Percentiles rank a stretch among this genome's conserved stretches.
phyloP scores from a whole-genome alignment of 2,329 filamentous ascomycete genomes.

The Hypoxylon sp. region DNA sequence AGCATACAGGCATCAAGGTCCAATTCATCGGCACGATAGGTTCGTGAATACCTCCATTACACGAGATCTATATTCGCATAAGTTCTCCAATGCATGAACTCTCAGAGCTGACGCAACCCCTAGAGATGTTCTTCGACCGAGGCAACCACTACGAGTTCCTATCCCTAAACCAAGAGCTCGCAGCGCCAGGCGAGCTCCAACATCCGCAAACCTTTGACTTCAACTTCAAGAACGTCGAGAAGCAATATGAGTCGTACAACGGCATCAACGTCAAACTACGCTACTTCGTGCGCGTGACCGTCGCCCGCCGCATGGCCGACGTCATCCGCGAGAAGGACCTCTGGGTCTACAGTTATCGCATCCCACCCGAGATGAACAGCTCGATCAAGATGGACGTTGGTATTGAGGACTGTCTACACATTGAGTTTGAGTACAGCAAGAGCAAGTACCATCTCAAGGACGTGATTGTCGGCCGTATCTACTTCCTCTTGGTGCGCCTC shows the following conservation, averaged over 20 bases:
- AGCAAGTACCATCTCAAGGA: conserved; percentile 99
- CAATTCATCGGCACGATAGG: conserved; percentile 99
- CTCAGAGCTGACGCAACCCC: conserved; percentile 5
- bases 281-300: conserved; percentile 97
- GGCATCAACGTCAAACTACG: conserved; percentile 99
- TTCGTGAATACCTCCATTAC: conserved; percentile 59
- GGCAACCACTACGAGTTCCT: conserved; percentile 99
- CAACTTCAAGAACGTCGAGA: conserved; percentile 99
- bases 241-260: conserved; percentile 99
- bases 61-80: neutral
- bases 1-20: conserved; percentile 99
- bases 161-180: conserved; percentile 95
- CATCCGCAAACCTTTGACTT: conserved; percentile 99
- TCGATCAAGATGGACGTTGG: conserved; percentile 99
- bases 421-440: conserved; percentile 99
- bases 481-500: conserved; percentile 94
- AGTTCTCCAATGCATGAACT: neutral
- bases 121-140: conserved; percentile 99
- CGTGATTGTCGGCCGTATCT: conserved; percentile 98
- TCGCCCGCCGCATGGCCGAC: conserved; percentile 96
- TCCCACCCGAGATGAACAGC: conserved; percentile 97
- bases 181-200: conserved; percentile 95
- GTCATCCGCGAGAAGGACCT: conserved; percentile 99
- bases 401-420: conserved; percentile 98
- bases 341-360: conserved; percentile 99